Percentiles rank a stretch among this genome's conserved stretches.
Conservation (phyloP, 2,329 filamentous ascomycete species). For the Hypoxylon sp. region DNA sequence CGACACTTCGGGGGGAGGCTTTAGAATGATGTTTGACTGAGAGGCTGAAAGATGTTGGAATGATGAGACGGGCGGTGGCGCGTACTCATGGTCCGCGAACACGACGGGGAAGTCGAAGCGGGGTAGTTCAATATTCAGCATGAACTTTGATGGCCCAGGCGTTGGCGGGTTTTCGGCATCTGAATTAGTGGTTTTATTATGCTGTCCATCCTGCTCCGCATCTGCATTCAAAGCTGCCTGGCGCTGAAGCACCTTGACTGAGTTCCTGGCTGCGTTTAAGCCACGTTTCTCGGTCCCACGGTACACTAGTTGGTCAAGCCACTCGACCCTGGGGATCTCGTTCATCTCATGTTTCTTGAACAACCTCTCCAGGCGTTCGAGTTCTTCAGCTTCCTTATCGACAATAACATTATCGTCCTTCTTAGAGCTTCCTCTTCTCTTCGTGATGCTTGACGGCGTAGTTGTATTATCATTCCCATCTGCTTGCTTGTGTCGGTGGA, state of each 20-base stretch:
- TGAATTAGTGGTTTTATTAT: slow-evolving; percentile 51
- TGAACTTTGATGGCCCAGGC: slow-evolving; percentile 73
- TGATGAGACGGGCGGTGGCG: slow-evolving; percentile 84
- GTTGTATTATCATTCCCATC: slow-evolving; percentile 86
- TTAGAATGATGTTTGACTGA: slow-evolving; percentile 78
- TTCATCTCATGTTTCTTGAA: slow-evolving; percentile 99
- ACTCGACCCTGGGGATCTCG: slow-evolving; percentile 92
- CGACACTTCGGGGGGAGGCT: slow-evolving; percentile 88
- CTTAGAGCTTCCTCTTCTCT: slow-evolving; percentile 66
- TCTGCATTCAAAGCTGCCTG: slow-evolving; percentile 57
- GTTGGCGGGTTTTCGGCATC: slow-evolving; percentile 63
- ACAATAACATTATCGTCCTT: slow-evolving; percentile 66
- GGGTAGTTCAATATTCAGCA: slow-evolving; percentile 90
- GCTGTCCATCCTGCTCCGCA: slow-evolving; percentile 56
- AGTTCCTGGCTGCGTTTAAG: slow-evolving; percentile 73
- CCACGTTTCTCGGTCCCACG: slow-evolving; percentile 87
- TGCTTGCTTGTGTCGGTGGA: slow-evolving; percentile 86
- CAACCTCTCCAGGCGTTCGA: slow-evolving; percentile 88
- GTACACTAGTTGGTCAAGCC: slow-evolving; percentile 96
- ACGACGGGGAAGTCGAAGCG: slow-evolving; percentile 96
- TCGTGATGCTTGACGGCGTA: slow-evolving; percentile 79
- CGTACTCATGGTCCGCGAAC: slow-evolving; percentile 94
- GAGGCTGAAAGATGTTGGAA: slow-evolving; percentile 75
- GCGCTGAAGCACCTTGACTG: slow-evolving; percentile 71
- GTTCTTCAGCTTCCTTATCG: slow-evolving; percentile 84